Base-by-base conservation (phyloP, 495 filamentous ascomycete genomes). In the Aspergillus conjunctus region DNA sequence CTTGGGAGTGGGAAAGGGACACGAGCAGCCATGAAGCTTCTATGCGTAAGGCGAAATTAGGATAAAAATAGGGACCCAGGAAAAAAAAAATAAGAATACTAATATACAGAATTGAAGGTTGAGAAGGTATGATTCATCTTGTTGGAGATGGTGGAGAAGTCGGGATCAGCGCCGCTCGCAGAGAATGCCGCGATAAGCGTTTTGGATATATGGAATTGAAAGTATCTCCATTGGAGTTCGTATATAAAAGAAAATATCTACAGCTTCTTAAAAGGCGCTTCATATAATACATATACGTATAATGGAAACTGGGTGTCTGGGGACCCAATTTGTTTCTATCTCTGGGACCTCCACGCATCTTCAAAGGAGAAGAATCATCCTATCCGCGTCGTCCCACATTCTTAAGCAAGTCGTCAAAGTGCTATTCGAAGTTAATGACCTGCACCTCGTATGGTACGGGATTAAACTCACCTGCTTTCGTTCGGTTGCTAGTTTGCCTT, bases 401-500 rank as follows among this genome's bases (percentile, higher is more conserved):
- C 71, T 76, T 77, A 18, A 80, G 68, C 75, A 78, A 77, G 51
- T 77, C 74, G 8, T 79, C 73, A 58, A 80, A 70, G 68, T 79
- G 78, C 76, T 79, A 55, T 3, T 22, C 43, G 21, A 10, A 63
- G 65, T 62, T 43, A 56, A 41, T 44, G 3, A 33, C 45, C 2
- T 39, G 43, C 22, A 44, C 7, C 43, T 30, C 1, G 20, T 14
- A 18, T 31, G 9, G 17, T 11, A 17, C 1, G 12, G 20, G 39
- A 22, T 18, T 10, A 15, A 4, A 59, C 75, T 69, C 66, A 78
- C 77, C 72, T 81, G 74, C 74, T 86, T 85, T 72, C 90, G 84
- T 66, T 95, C 91, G 15, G 69, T 74, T 34, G 90, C 91, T 73
- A 94, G 70, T 76, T 91, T 92, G 20, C 92, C 92, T 60, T 85